A percentile compares a stretch with the other conserved stretches of the same genome.
Evolutionary conservation across 306 rosid species (phyloP).

Genomic region (Sicyos edulis): DNA sequence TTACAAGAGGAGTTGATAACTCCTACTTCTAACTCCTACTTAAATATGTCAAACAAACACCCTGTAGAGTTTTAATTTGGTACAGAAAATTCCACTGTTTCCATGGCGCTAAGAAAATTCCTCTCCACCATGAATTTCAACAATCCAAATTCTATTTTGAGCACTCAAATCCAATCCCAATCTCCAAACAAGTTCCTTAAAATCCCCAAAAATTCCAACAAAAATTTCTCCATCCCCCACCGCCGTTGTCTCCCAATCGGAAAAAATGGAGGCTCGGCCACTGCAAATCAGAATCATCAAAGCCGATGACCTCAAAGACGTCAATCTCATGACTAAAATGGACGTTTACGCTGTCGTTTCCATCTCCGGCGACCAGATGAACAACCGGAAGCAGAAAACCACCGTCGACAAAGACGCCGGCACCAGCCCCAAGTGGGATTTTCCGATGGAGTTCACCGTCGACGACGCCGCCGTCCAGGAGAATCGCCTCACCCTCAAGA

Average conservation of each 20-base stretch:
- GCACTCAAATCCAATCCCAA: neutral
- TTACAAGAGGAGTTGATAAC: too few relatives aligned
- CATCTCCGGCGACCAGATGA: constrained; percentile 22
- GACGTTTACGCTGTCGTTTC: constrained; percentile 32
- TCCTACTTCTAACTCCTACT: too few relatives aligned
- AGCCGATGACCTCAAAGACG: constrained; percentile 24
- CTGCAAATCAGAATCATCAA: constrained; percentile 24
- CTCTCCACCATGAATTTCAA: neutral
- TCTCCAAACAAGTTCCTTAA: neutral
- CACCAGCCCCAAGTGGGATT: constrained; percentile 24
- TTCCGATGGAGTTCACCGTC: constrained; percentile 24
- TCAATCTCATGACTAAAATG: constrained; percentile 29
- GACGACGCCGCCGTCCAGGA: constrained; percentile 14
- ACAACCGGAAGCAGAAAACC: constrained; percentile 17
- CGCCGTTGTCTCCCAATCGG: neutral
- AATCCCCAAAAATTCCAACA: neutral
- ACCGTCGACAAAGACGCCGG: constrained; percentile 27
- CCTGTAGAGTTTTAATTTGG: too few relatives aligned
- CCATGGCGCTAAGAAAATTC: constrained; percentile 1
- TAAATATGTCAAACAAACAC: too few relatives aligned
- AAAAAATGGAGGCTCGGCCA: constrained; percentile 22
- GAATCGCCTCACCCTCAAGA: constrained; percentile 13
- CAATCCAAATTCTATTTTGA: neutral
- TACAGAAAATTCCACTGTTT: neutral
- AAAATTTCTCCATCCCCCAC: neutral